Evolutionary conservation across 163 green algal species (phyloP).

Genomic region (Prototheca cutis): DNA sequence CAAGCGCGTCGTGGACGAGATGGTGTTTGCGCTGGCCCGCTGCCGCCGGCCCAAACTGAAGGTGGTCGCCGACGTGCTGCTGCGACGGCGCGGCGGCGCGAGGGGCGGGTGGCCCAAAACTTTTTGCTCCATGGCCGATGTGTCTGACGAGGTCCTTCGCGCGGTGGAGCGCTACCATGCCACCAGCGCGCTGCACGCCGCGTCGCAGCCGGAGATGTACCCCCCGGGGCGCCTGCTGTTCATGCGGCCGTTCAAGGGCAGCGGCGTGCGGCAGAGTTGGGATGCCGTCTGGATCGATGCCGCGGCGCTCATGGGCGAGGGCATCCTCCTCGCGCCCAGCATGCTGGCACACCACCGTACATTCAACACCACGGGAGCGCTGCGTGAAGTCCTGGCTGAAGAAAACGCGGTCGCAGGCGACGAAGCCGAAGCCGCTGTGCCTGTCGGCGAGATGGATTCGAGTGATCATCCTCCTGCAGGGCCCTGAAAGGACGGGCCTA

Average conservation of each 20-base stretch:
- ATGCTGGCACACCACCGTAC: slow-evolving; percentile 5
- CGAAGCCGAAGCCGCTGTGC: too few species aligned
- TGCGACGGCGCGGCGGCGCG: slow-evolving; percentile 13
- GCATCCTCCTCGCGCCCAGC: slow-evolving; percentile 4
- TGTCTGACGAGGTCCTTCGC: slow-evolving; percentile 17
- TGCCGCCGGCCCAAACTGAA: slow-evolving; percentile 28
- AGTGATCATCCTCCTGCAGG: too few species aligned
- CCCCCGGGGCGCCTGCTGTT: slow-evolving; percentile 4
- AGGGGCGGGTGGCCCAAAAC: slow-evolving; percentile 1
- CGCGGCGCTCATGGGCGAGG: slow-evolving; percentile 6
- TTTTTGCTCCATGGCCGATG: slow-evolving; percentile 20
- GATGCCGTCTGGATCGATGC: slow-evolving; percentile 7
- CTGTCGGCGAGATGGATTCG: too few species aligned
- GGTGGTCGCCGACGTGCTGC: slow-evolving; percentile 15
- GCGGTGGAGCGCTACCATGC: slow-evolving; percentile 19
- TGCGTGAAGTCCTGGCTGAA: not conserved
- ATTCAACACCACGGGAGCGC: not conserved
- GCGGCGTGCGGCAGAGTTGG: not conserved
- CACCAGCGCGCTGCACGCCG: not conserved
- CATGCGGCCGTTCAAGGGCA: not conserved
- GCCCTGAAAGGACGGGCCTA: too few species aligned
- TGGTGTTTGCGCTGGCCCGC: slow-evolving; percentile 37
- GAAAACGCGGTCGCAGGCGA: too few species aligned
- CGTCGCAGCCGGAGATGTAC: slow-evolving; percentile 4
- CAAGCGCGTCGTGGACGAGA: slow-evolving; percentile 42